Conservation (phyloP, 208 protist species). For the Endotrypanum monterogeii region DNA sequence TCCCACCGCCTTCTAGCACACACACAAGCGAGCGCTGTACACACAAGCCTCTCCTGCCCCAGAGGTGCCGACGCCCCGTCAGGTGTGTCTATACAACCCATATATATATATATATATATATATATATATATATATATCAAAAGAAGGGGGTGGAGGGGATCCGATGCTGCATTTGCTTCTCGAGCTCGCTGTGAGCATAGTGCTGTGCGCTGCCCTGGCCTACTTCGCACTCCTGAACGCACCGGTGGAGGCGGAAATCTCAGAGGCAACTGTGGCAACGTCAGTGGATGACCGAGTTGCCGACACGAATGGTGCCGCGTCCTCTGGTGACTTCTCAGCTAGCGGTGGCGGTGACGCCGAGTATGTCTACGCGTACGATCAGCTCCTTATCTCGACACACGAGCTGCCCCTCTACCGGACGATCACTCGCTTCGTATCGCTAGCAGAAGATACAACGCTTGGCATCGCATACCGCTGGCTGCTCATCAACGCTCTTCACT, state of each 20-base stretch:
- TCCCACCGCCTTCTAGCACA: background rate
- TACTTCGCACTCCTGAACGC: constrained; percentile 75
- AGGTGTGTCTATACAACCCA: too few relatives aligned
- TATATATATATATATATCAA: background rate
- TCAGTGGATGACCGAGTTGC: constrained; percentile 3
- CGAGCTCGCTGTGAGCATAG: constrained; percentile 72
- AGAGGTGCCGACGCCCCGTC: too few relatives aligned
- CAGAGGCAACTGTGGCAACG: constrained; percentile 5
- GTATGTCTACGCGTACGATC: constrained; percentile 2
- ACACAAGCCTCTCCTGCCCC: too few relatives aligned
- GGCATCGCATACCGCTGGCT: constrained; percentile 32
- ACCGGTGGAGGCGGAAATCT: constrained; percentile 43
- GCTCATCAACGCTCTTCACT: constrained; percentile 27
- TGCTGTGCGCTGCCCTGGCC: constrained; percentile 43
- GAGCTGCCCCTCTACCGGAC: constrained; percentile 26
- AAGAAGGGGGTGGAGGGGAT: background rate
- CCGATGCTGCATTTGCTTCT: constrained; percentile 55
- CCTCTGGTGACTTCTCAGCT: background rate
- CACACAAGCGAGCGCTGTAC: too few relatives aligned
- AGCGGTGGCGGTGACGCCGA: constrained; percentile 1
- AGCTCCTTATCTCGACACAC: constrained; percentile 13
- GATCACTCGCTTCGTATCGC: constrained; percentile 9
- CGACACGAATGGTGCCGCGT: background rate
- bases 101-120: too few relatives aligned
- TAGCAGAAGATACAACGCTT: constrained; percentile 18